phyloP scores from a whole-genome alignment of 139 green algal species.

The Yamagishiella unicocca region DNA sequence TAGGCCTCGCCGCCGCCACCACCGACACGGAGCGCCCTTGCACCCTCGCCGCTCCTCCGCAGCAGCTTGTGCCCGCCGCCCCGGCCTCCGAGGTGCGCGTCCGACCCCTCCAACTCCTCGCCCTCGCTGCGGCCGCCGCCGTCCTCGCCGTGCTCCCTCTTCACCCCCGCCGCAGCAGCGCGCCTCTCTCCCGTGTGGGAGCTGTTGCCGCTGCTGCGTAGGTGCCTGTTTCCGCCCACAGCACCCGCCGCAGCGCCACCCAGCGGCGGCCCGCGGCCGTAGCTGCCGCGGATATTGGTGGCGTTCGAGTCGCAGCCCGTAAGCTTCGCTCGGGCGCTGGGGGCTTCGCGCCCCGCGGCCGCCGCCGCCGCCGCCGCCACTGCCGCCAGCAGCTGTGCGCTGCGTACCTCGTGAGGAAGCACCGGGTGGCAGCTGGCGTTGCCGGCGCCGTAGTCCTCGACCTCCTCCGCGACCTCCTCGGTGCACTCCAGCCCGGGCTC shows the following conservation, averaged over 20 bases:
- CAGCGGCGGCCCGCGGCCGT: no score
- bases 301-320: no score
- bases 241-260: no score
- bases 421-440: no score
- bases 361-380: background rate
- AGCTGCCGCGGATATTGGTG: no score
- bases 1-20: background rate
- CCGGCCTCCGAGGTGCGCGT: background rate
- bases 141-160: background rate
- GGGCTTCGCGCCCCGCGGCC: no score
- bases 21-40: background rate
- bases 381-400: conserved; percentile 6
- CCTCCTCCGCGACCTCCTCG: conserved; percentile 23
- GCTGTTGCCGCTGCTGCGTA: background rate
- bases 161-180: background rate
- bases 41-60: background rate
- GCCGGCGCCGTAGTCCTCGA: background rate
- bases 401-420: no score
- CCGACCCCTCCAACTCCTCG: background rate
- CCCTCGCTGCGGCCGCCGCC: background rate
- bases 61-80: background rate
- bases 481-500: conserved; percentile 20
- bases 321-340: no score
- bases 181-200: background rate
- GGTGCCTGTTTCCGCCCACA: no score